Percentiles rank a stretch among this genome's conserved stretches.
These are phyloP conservation scores for Fusarium fujikuroi DNA, from an alignment of 2,329 filamentous ascomycete species.

Conservation along the genomic window DNA sequence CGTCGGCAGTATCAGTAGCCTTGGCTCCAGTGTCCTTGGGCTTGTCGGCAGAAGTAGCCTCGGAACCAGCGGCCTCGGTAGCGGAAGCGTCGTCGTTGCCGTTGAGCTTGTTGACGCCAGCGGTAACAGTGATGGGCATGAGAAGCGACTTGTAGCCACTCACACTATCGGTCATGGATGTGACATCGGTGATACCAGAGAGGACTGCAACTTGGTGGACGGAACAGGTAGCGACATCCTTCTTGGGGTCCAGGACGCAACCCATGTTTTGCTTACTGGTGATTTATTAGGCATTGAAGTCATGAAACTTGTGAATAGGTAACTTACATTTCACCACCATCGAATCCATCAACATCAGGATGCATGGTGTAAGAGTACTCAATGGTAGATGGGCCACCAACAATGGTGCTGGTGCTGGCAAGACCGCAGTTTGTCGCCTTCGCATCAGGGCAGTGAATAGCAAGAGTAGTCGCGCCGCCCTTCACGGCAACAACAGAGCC, in stretches of 20 bases:
- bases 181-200: background rate
- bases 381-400: constrained; percentile 29
- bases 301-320: background rate
- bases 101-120: constrained; percentile 51
- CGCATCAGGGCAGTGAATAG: constrained; percentile 41
- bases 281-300: background rate
- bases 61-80: constrained; percentile 11
- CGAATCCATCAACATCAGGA: constrained; percentile 10
- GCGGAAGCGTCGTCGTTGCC: constrained; percentile 23
- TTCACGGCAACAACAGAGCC: constrained; percentile 48
- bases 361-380: background rate
- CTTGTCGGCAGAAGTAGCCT: constrained; percentile 31
- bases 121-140: constrained; percentile 51
- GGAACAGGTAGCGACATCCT: constrained; percentile 42
- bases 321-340: constrained; percentile 34
- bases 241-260: constrained; percentile 44
- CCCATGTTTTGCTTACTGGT: constrained; percentile 30
- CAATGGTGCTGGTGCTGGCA: constrained; percentile 43
- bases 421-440: constrained; percentile 43
- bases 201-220: background rate
- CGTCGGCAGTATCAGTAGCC: constrained; percentile 12
- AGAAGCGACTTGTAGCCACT: constrained; percentile 34
- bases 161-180: background rate
- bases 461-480: constrained; percentile 46
- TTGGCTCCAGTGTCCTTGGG: constrained; percentile 28